Evolutionary conservation across 805 yeast species (phyloP).

Genomic region (Candida incommunis): DNA sequence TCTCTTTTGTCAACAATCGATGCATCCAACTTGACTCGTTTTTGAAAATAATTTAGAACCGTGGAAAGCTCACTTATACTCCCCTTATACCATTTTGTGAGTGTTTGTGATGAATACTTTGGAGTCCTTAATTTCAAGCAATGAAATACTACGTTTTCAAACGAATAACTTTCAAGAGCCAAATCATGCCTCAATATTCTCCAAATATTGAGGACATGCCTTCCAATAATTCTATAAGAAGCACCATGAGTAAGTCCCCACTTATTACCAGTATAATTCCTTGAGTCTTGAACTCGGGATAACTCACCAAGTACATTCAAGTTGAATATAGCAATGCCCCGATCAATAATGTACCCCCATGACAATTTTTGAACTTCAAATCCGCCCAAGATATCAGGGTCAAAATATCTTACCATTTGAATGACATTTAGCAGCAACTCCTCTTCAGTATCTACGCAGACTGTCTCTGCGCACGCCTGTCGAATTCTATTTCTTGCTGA

Average conservation of each 20-base stretch:
- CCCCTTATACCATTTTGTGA: conserved; percentile 34
- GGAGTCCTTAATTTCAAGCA: conserved; percentile 58
- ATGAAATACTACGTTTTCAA: conserved; percentile 66
- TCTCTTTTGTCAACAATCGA: conserved; percentile 48
- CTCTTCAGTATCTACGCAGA: conserved; percentile 37
- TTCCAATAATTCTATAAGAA: conserved; percentile 51
- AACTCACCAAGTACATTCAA: conserved; percentile 33
- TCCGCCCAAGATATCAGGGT: conserved; percentile 83
- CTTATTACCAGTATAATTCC: conserved; percentile 38
- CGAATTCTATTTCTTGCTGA: not conserved
- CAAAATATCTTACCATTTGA: conserved; percentile 42
- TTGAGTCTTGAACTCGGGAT: conserved; percentile 35
- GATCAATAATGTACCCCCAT: conserved; percentile 80
- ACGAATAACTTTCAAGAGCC: conserved; percentile 48
- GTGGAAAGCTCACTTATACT: conserved; percentile 16
- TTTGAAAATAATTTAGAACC: conserved; percentile 33
- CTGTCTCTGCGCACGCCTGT: conserved; percentile 6
- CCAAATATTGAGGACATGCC: conserved; percentile 84
- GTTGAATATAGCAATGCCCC: conserved; percentile 21
- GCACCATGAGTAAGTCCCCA: conserved; percentile 82
- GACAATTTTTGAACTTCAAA: conserved; percentile 68
- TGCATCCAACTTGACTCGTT: conserved; percentile 30
- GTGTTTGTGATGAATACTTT: conserved; percentile 31
- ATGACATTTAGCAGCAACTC: conserved; percentile 44
- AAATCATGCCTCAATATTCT: conserved; percentile 51